Conservation (phyloP, 2,329 filamentous ascomycete species). For the Albifimbria verrucaria region DNA sequence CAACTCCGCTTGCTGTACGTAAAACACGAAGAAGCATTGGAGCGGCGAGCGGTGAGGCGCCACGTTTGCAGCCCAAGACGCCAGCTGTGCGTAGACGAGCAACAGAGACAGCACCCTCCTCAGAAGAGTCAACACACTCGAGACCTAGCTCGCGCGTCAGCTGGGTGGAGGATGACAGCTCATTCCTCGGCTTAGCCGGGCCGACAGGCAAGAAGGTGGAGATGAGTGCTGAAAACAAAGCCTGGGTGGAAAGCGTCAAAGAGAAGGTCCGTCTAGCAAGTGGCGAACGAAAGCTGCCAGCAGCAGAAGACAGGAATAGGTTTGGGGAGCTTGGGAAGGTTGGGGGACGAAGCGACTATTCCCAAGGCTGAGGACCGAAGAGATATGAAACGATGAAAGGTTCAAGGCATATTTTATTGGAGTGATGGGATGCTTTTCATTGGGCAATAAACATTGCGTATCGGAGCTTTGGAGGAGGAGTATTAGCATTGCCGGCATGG, state of each 20-base stretch:
- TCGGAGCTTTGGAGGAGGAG: neutral
- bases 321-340: conserved; percentile 72
- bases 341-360: conserved; percentile 72
- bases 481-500: neutral
- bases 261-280: conserved; percentile 73
- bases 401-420: neutral
- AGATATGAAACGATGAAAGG: conserved; percentile 12
- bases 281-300: conserved; percentile 45
- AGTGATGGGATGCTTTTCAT: neutral
- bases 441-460: neutral
- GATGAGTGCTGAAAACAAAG: conserved; percentile 69
- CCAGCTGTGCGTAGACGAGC: conserved; percentile 32
- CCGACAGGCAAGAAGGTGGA: conserved; percentile 62
- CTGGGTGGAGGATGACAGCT: conserved; percentile 58
- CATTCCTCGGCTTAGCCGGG: conserved; percentile 65
- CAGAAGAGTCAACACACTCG: conserved; percentile 43
- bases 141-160: conserved; percentile 51
- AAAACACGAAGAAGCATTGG: conserved; percentile 50
- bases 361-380: conserved; percentile 36
- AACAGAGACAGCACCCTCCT: conserved; percentile 38
- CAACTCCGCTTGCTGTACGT: conserved; percentile 50
- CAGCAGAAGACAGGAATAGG: conserved; percentile 28
- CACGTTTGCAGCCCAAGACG: conserved; percentile 37
- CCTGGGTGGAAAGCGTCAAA: conserved; percentile 82
- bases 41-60: conserved; percentile 26